Percentiles rank a stretch among this genome's conserved stretches.
Conservation (phyloP, 139 green algal species). For the Ettlia oleoabundans region DNA sequence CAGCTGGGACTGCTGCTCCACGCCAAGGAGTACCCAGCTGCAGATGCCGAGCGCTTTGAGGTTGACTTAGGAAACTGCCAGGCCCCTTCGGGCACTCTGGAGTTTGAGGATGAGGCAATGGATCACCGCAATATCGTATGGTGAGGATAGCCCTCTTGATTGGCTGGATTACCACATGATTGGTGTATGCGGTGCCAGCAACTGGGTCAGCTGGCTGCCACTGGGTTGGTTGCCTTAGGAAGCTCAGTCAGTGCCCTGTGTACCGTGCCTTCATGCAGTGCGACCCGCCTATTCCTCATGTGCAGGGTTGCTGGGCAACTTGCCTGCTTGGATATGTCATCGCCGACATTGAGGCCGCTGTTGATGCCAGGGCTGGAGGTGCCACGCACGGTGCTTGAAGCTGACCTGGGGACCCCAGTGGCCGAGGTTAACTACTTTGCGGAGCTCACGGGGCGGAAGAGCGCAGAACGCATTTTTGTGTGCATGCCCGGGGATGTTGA, state of each 20-base stretch:
- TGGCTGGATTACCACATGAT: no score
- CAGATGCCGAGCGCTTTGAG: background rate
- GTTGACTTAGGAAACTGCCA: conserved; percentile 40
- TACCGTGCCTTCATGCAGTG: no score
- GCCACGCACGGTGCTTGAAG: conserved; percentile 31
- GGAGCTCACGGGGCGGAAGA: background rate
- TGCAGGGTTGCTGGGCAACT: conserved; percentile 17
- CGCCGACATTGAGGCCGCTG: background rate
- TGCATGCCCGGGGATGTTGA: conserved; percentile 3
- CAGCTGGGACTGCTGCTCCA: conserved; percentile 43
- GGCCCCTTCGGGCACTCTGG: background rate
- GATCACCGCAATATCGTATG: conserved; percentile 27
- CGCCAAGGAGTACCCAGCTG: conserved; percentile 35
- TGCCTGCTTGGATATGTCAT: conserved; percentile 7
- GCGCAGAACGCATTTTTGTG: conserved; percentile 27
- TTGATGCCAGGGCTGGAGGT: conserved; percentile 37
- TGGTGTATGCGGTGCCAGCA: no score
- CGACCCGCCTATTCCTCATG: no score
- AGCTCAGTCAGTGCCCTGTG: no score
- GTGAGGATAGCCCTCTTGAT: no score
- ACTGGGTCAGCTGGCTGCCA: no score
- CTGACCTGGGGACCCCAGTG: conserved; percentile 28
- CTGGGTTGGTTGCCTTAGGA: no score
- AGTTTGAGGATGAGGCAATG: conserved; percentile 20
- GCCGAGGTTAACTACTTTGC: conserved; percentile 30